These are phyloP conservation scores for Neonectria ditissima DNA, from an alignment of 2,329 filamentous ascomycete genomes.

Conservation along the genomic window DNA sequence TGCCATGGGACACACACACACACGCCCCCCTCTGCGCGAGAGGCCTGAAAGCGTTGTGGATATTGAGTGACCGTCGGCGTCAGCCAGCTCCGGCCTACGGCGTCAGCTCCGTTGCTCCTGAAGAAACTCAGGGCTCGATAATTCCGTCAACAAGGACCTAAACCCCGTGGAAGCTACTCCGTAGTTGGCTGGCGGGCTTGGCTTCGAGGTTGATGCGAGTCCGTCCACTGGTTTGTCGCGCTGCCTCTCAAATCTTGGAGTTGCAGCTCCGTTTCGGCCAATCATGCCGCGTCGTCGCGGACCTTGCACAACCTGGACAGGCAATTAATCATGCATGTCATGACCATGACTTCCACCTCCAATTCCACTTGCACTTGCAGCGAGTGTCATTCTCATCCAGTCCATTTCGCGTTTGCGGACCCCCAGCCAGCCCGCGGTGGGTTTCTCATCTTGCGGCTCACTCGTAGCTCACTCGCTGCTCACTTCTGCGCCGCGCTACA, in stretches of 20 bases:
- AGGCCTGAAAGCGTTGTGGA: slow-evolving; percentile 30
- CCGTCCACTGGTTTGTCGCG: slow-evolving; percentile 30
- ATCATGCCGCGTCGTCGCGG: slow-evolving; percentile 30
- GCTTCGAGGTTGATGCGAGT: slow-evolving; percentile 21
- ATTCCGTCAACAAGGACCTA: neutral
- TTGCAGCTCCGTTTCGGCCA: slow-evolving; percentile 33
- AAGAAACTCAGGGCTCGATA: slow-evolving; percentile 15
- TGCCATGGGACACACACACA: slow-evolving; percentile 3
- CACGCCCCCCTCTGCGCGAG: slow-evolving; percentile 3
- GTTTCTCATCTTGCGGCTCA: slow-evolving; percentile 10
- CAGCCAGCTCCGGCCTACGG: slow-evolving; percentile 29
- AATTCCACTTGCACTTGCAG: neutral
- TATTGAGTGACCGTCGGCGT: slow-evolving; percentile 19
- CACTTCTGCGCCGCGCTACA: neutral
- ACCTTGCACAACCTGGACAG: slow-evolving; percentile 30
- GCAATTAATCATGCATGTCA: slow-evolving; percentile 47
- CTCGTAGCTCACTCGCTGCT: slow-evolving; percentile 1
- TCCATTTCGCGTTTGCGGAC: slow-evolving; percentile 8
- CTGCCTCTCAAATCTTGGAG: slow-evolving; percentile 33
- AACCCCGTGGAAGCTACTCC: neutral
- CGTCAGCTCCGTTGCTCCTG: slow-evolving; percentile 15
- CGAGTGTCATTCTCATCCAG: slow-evolving; percentile 13
- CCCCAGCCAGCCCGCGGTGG: slow-evolving; percentile 1
- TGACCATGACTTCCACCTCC: slow-evolving; percentile 30
- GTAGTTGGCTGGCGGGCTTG: slow-evolving; percentile 5